phyloP scores from a whole-genome alignment of 2,329 filamentous ascomycete genomes.

The Emergomyces africanus region DNA sequence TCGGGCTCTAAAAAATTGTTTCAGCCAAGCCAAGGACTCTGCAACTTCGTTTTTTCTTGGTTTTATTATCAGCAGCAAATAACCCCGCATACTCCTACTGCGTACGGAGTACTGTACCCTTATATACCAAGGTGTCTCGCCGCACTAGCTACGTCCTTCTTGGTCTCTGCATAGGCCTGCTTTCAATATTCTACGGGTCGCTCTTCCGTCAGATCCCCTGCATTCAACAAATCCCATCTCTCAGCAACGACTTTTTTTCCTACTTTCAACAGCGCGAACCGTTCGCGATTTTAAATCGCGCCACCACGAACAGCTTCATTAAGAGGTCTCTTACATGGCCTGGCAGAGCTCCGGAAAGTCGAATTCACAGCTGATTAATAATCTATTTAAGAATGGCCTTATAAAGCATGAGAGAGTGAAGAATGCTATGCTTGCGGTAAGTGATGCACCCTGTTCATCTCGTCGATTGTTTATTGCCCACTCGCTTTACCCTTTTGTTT shows the following conservation, averaged over 20 bases:
- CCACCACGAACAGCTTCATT: not conserved
- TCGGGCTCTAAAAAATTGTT: not conserved
- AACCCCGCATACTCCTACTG: not conserved
- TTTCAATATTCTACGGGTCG: not conserved
- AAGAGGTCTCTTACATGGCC: slow-evolving; percentile 50
- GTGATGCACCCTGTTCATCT: slow-evolving; percentile 7
- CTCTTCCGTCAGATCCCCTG: not conserved
- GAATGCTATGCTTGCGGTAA: slow-evolving; percentile 64
- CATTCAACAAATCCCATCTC: not conserved
- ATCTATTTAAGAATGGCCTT: slow-evolving; percentile 58
- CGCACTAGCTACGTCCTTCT: not conserved
- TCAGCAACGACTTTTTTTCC: not conserved
- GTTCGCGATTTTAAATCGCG: not conserved
- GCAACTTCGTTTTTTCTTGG: not conserved
- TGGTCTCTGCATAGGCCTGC: not conserved
- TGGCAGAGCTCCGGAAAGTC: slow-evolving; percentile 71
- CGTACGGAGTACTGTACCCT: too few species aligned
- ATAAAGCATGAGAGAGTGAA: slow-evolving; percentile 62
- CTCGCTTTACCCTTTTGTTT: not conserved
- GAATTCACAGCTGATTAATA: slow-evolving; percentile 65
- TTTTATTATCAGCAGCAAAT: not conserved
- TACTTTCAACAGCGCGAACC: not conserved
- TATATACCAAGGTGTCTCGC: not conserved
- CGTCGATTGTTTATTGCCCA: not conserved
- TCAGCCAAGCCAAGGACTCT: not conserved